phyloP scores from a whole-genome alignment of 768 basidiomycete species.

The Candolleomyces eurysporus region DNA sequence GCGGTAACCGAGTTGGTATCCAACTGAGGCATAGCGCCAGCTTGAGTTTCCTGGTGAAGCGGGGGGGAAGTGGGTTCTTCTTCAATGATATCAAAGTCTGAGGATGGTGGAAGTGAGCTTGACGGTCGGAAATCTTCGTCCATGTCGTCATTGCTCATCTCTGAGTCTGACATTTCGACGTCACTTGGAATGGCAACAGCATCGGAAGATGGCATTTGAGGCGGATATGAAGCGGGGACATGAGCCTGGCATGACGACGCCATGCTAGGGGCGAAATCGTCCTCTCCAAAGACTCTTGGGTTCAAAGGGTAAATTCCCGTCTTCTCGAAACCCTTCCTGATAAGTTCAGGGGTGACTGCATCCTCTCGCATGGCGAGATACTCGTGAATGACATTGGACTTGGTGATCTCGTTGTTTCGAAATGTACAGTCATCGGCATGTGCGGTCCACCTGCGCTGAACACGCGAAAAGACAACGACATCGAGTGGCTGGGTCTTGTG shows the following conservation, averaged over 20 bases:
- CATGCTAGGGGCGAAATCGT: conserved; percentile 15
- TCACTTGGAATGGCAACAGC: too few species aligned
- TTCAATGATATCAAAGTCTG: too few species aligned
- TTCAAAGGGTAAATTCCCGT: conserved; percentile 24
- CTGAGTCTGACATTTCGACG: too few species aligned
- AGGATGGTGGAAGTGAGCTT: too few species aligned
- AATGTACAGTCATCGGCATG: not conserved
- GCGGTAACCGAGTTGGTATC: too few species aligned
- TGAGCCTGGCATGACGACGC: conserved; percentile 1
- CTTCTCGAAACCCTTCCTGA: conserved; percentile 17
- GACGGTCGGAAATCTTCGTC: too few species aligned
- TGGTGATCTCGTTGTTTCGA: conserved; percentile 7
- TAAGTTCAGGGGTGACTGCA: conserved; percentile 19
- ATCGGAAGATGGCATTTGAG: too few species aligned
- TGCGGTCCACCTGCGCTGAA: conserved; percentile 9
- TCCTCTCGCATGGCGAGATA: conserved; percentile 3
- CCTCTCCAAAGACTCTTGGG: conserved; percentile 13
- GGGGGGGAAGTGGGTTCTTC: too few species aligned
- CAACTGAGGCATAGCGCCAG: too few species aligned
- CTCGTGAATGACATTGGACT: conserved; percentile 14
- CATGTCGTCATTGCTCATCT: too few species aligned
- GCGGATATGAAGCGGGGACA: conserved; percentile 11
- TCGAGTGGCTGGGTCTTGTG: conserved; percentile 37
- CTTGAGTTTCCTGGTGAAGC: too few species aligned
- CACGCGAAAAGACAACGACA: conserved; percentile 25